These are phyloP conservation scores for Aegilops longissima DNA, from an alignment of 176 grass and related monocot genomes.

Conservation along the genomic window DNA sequence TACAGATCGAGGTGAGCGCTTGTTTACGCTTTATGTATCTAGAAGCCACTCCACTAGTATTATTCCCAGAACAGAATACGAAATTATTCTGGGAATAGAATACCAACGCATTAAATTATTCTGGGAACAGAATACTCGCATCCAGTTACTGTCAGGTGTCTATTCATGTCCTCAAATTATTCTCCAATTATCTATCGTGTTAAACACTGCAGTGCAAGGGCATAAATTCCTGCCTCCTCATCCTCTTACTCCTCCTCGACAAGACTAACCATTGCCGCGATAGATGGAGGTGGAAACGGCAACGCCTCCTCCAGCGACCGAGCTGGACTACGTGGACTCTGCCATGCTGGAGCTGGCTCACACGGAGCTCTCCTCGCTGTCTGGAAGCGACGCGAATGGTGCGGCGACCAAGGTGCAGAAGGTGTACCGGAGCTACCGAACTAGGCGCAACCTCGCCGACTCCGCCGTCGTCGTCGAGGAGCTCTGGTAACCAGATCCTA, in stretches of 20 bases:
- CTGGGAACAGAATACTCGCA: too few species aligned
- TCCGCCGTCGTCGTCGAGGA: slow-evolving; percentile 93
- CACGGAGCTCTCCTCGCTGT: not conserved
- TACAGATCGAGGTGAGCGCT: too few species aligned
- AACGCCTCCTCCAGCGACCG: not conserved
- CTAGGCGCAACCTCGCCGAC: slow-evolving; percentile 80
- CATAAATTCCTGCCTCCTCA: not conserved
- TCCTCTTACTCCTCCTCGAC: too few species aligned
- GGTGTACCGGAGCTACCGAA: slow-evolving; percentile 94
- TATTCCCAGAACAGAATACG: too few species aligned
- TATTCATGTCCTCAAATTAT: too few species aligned
- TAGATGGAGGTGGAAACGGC: slow-evolving; percentile 43
- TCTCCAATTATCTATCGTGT: too few species aligned
- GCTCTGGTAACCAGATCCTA: slow-evolving; percentile 64
- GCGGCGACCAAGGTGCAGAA: slow-evolving; percentile 95
- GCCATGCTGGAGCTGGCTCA: not conserved
- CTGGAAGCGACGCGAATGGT: slow-evolving; percentile 23
- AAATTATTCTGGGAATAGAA: too few species aligned
- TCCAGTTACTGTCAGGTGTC: too few species aligned
- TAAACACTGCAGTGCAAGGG: too few species aligned
- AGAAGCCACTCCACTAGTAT: too few species aligned
- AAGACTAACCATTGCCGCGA: not conserved
- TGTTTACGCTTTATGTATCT: too few species aligned
- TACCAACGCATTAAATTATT: too few species aligned
- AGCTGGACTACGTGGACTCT: slow-evolving; percentile 1